Base-by-base conservation (phyloP, 2,329 filamentous ascomycete species). In the Shiraia sp. region DNA sequence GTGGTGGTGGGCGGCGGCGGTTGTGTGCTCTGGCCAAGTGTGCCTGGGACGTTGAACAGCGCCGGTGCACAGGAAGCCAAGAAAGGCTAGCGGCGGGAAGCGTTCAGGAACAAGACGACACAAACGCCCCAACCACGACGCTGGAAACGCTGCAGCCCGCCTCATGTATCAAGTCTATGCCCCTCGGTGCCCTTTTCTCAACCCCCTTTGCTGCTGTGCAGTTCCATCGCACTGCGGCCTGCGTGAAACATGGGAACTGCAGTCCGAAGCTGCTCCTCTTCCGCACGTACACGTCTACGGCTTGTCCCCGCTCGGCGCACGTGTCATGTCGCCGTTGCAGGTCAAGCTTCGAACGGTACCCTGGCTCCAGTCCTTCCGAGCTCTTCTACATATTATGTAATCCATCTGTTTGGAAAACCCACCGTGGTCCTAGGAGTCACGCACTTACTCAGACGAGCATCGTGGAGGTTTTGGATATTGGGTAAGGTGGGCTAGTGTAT, bases 71-170 rank as follows among this genome's bases (percentile, higher is more conserved):
- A n/a, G n/a, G n/a, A n/a, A n/a, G 19, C 19, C 19, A 22, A 22
- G 19, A 22, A 4, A 8, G 19, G 19, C 19, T 22, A 22, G 19
- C 19, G 19, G 19, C 19, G 19, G 19, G 19, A 22, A 22, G 19
- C 19, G 19, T 22, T 22, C 19, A 22, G 19, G 19, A 22, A 22
- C 19, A 22, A 8, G 19, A 22, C 19, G 19, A 5, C 19, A 22
- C 19, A 22, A n/a, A n/a, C n/a, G n/a, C 25, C 10, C 22, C 25
- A 44, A 14, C 37, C 45, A 36, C 24, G 37, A 45, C 42, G 41
- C 39, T 46, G 38, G 45, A 45, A 44, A 51, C 47, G 30, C n/a
- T 30, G 16, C 40, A 41, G 35, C 38, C 39, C 45, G 38, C 23
- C 49, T 44, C 41, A 32, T 40, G 38, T 34, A 32, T 39, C 37